Evolutionary conservation across 176 grass and related monocot genomes (phyloP).

Genomic region (Triticum aestivum): DNA sequence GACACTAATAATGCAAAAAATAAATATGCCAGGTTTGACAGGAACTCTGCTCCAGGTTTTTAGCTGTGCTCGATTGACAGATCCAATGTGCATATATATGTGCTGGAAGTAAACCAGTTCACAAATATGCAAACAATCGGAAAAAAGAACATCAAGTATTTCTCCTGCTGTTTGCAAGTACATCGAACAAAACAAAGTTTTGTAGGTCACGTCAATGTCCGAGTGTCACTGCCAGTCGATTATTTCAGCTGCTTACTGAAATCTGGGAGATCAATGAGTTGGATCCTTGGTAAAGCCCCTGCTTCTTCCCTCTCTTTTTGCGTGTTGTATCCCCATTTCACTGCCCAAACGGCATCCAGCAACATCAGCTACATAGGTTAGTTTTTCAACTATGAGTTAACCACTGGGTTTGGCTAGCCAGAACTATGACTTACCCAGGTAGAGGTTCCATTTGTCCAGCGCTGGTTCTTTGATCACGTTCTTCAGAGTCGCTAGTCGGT

Average conservation of each 20-base stretch:
- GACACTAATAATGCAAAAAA: too few relatives aligned
- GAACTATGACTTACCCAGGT: slow-evolving; percentile 50
- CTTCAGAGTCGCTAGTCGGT: slow-evolving; percentile 72
- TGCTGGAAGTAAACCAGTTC: too few relatives aligned
- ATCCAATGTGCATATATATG: too few relatives aligned
- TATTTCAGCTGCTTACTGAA: slow-evolving; percentile 79
- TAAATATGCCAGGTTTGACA: too few relatives aligned
- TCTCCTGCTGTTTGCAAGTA: neutral
- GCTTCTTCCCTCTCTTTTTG: slow-evolving; percentile 65
- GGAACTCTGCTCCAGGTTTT: too few relatives aligned
- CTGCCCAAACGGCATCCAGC: slow-evolving; percentile 30
- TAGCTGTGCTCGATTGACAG: too few relatives aligned
- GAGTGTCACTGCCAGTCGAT: neutral
- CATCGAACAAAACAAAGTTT: neutral
- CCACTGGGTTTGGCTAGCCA: neutral
- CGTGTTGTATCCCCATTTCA: slow-evolving; percentile 91
- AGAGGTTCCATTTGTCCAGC: slow-evolving; percentile 77
- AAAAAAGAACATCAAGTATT: neutral
- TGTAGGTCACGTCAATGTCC: neutral
- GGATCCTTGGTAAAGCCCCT: slow-evolving; percentile 53
- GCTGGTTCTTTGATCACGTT: slow-evolving; percentile 89
- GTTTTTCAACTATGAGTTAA: neutral
- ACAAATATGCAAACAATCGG: too few relatives aligned
- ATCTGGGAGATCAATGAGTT: slow-evolving; percentile 62
- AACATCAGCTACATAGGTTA: neutral